phyloP scores from a whole-genome alignment of 805 yeast genomes.

The Sugiyamaella valdiviana region DNA sequence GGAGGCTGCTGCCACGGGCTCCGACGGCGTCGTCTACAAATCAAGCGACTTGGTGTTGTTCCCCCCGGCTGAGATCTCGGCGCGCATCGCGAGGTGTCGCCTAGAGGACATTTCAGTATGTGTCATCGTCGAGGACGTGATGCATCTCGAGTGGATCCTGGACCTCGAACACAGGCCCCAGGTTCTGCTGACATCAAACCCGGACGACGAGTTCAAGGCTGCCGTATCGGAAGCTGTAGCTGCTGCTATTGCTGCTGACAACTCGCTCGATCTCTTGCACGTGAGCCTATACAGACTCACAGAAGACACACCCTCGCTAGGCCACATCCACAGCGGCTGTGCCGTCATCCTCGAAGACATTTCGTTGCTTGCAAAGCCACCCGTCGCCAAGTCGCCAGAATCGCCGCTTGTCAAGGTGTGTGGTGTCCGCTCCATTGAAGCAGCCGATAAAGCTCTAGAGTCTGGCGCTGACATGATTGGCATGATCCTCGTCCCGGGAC shows the following conservation, averaged over 20 bases:
- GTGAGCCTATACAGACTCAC: neutral
- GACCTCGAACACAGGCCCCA: conserved; percentile 1
- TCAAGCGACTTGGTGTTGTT: conserved; percentile 8
- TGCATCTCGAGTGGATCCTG: neutral
- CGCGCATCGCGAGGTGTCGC: conserved; percentile 4
- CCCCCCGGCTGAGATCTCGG: neutral
- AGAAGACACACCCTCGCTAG: neutral
- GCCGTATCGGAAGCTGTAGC: neutral
- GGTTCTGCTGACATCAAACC: neutral
- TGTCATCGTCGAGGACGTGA: conserved; percentile 5
- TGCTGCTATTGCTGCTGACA: neutral
- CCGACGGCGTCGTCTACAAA: conserved; percentile 17
- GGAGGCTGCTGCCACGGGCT: conserved; percentile 20
- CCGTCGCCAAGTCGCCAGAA: neutral
- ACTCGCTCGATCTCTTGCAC: neutral
- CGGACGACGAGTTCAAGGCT: neutral
- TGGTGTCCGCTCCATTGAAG: conserved; percentile 63
- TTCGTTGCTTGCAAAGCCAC: neutral
- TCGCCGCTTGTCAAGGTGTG: conserved; percentile 68
- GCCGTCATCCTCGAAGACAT: conserved; percentile 3
- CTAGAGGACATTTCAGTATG: conserved; percentile 3
- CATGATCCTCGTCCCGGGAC: conserved; percentile 76
- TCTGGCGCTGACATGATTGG: conserved; percentile 76
- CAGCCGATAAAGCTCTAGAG: conserved; percentile 64
- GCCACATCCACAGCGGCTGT: neutral